These are phyloP conservation scores for Brassica incana DNA, from an alignment of 345 rosid genomes.

Conservation along the genomic window DNA sequence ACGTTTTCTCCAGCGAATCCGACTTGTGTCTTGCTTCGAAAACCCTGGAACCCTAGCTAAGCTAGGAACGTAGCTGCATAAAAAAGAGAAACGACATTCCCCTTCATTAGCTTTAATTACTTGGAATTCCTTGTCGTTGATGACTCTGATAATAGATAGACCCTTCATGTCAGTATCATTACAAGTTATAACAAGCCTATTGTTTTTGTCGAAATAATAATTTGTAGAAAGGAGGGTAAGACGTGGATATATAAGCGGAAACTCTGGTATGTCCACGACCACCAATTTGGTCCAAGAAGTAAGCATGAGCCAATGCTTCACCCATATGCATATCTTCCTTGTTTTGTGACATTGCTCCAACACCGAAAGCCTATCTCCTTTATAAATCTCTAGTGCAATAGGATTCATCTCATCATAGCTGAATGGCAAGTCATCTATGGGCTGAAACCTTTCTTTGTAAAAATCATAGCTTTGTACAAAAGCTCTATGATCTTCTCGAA, in stretches of 20 bases:
- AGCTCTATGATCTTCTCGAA: neutral
- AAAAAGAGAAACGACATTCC: neutral
- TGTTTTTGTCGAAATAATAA: no score
- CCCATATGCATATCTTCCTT: conserved; percentile 10
- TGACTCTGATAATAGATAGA: neutral
- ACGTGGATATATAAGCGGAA: neutral
- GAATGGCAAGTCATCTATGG: neutral
- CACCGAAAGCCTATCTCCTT: conserved; percentile 7
- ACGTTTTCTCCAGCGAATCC: neutral
- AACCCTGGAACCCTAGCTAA: neutral
- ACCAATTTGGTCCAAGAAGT: neutral
- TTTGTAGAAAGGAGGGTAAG: no score
- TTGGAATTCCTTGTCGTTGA: neutral
- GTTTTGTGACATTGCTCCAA: neutral
- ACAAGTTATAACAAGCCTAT: no score
- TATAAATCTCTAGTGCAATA: neutral
- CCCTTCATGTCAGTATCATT: neutral
- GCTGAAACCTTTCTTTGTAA: neutral
- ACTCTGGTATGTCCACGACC: neutral
- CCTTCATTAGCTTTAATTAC: neutral
- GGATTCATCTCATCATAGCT: neutral
- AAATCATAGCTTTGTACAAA: neutral
- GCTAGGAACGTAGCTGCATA: conserved; percentile 1
- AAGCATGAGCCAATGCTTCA: neutral
- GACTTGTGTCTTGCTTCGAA: neutral